Evolutionary conservation across 495 filamentous ascomycete species (phyloP).

Genomic region (Usnea hakonensis): DNA sequence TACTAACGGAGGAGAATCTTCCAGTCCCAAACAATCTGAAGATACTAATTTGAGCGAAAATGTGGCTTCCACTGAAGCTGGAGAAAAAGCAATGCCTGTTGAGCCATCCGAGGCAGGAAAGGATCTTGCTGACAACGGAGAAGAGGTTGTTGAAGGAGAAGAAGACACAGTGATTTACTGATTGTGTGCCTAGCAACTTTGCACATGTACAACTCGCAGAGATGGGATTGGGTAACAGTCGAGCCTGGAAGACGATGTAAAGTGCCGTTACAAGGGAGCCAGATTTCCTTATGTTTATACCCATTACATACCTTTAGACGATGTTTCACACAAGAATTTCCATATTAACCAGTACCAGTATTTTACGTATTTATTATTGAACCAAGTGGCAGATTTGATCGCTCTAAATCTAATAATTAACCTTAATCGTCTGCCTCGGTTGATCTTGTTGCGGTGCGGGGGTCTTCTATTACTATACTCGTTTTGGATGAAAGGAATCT

Average conservation of each 20-base stretch:
- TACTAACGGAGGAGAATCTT: slow-evolving; percentile 14
- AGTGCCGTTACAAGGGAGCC: not conserved
- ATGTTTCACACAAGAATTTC: not conserved
- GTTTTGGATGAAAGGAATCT: not conserved
- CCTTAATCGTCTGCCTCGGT: slow-evolving; percentile 6
- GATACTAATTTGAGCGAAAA: slow-evolving; percentile 20
- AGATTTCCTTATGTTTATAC: not conserved
- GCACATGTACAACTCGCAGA: not conserved
- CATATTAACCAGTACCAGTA: not conserved
- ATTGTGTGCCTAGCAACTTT: slow-evolving; percentile 18
- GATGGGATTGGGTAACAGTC: not conserved
- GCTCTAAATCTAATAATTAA: too few relatives aligned
- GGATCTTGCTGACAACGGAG: slow-evolving; percentile 56
- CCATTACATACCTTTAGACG: not conserved
- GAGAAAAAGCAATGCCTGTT: slow-evolving; percentile 16
- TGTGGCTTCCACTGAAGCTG: slow-evolving; percentile 21
- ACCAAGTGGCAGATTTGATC: too few relatives aligned
- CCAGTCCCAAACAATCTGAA: slow-evolving; percentile 12
- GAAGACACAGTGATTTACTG: slow-evolving; percentile 86
- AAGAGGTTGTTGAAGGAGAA: slow-evolving; percentile 65
- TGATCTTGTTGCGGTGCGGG: slow-evolving; percentile 2
- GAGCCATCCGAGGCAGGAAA: slow-evolving; percentile 24
- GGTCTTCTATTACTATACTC: not conserved
- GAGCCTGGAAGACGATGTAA: not conserved
- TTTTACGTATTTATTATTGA: not conserved